Base-by-base conservation (phyloP, 139 green algal genomes). In the Mesostigma viride region DNA sequence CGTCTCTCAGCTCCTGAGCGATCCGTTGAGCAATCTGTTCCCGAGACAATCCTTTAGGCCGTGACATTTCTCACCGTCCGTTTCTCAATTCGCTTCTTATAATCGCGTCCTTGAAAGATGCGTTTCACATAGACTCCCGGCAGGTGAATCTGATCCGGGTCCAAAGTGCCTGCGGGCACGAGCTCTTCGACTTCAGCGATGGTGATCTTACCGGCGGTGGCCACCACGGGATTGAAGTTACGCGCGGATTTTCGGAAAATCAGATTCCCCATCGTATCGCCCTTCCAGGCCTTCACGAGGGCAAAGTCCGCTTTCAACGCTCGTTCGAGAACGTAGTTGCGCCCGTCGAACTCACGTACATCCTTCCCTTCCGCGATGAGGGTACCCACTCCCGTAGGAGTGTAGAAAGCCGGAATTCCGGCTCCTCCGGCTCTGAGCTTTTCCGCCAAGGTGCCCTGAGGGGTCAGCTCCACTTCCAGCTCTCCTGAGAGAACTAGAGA, bases 201-300 rank as follows among this genome's bases (percentile, higher is more conserved):
- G 35, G 26, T 40, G 20, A 62, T 35, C 3, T 35, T 4, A 35
- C 56, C 56, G 3, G 56, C 56, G 3, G n/a, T 62, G 26, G 56
- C 56, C 27, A 35, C 20, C 26, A 35, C 3, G 3, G 56, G n/a
- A 20, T 34, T 36, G 20, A 62, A 62, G 26, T 62, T 62, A 8
- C 28, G n/a, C 3, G 56, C 26, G n/a, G 56, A 20, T 35, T 62
- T 35, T 3, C 56, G n/a, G 27, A 28, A 62, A n/a, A 62, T 35
- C 26, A 62, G 27, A 27, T 62, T 62, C 22, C 56, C 56, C 4
- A 20, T 20, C 5, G 3, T 3, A 20, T 62, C 56, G 56, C 5
- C 56, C 26, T 62, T 62, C 56, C 56, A 62, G 27, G 27, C 56
- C 35, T 62, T 62, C 14, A 62, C 56, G 26, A 62, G 35, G 26